phyloP scores from a whole-genome alignment of 495 filamentous ascomycete genomes.

The Cladorrhinum samala region DNA sequence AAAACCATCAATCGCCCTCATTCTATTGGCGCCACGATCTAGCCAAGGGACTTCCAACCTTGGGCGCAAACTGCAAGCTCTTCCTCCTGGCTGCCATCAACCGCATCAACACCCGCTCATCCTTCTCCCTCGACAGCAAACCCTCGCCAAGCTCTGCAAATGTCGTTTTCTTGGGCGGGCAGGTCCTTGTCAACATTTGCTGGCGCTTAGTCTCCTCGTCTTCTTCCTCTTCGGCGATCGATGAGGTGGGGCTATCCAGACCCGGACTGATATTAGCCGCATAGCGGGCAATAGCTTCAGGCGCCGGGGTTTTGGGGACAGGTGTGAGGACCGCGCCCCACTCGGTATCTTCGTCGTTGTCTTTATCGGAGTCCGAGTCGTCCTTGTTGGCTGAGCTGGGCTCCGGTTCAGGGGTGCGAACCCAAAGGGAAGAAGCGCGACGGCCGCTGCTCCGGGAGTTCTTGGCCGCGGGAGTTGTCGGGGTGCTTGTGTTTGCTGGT shows the following conservation, averaged over 20 bases:
- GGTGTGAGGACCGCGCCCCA: conserved; percentile 40
- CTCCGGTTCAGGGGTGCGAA: conserved; percentile 31
- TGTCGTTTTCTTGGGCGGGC: conserved; percentile 56
- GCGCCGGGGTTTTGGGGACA: conserved; percentile 49
- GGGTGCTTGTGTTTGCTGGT: neutral
- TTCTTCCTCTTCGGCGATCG: conserved; percentile 8
- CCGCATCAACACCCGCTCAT: conserved; percentile 52
- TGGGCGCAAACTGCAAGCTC: conserved; percentile 76
- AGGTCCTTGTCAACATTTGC: conserved; percentile 61
- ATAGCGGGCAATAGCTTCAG: conserved; percentile 39
- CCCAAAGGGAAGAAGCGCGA: conserved; percentile 46
- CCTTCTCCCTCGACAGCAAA: conserved; percentile 34
- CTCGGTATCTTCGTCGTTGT: conserved; percentile 31
- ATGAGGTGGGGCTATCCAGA: conserved; percentile 7
- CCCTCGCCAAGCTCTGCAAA: conserved; percentile 34
- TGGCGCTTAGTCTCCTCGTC: conserved; percentile 28
- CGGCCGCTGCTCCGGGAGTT: conserved; percentile 26
- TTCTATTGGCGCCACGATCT: conserved; percentile 41
- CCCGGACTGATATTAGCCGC: conserved; percentile 36
- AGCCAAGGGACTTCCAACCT: conserved; percentile 68
- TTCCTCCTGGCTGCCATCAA: conserved; percentile 71
- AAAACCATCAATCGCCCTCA: too few species aligned
- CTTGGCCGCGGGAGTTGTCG: conserved; percentile 6
- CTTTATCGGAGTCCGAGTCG: conserved; percentile 23
- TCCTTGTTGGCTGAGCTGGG: neutral